Conservation (phyloP, 192 early-diverging fungal species). For the Kappamyces sp. region DNA sequence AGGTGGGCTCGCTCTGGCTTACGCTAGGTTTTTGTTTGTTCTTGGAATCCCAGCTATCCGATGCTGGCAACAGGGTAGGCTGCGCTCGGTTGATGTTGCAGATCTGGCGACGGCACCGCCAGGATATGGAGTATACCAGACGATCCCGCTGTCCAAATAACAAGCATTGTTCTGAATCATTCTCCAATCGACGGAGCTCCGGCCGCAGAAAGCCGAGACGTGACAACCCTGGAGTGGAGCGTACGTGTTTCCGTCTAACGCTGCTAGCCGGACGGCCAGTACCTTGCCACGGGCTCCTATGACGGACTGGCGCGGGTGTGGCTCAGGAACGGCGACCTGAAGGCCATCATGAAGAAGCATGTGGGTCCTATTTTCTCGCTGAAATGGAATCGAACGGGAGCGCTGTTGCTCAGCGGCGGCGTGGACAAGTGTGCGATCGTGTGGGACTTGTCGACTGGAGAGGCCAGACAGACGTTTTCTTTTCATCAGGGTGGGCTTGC, state of each 20-base stretch:
- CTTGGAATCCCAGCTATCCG: constrained; percentile 70
- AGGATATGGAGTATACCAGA: constrained; percentile 78
- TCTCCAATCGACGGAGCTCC: constrained; percentile 36
- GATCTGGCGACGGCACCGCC: constrained; percentile 74
- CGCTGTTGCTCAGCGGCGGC: constrained; percentile 65
- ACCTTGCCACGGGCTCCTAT: constrained; percentile 80
- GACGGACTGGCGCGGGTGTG: constrained; percentile 83
- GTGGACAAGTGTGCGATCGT: constrained; percentile 75
- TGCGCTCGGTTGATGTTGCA: constrained; percentile 2
- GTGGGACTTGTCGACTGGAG: constrained; percentile 76
- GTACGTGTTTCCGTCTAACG: constrained; percentile 36
- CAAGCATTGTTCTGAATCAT: constrained; percentile 41
- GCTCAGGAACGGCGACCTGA: constrained; percentile 61
- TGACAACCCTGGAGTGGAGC: constrained; percentile 83
- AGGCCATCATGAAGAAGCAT: constrained; percentile 59
- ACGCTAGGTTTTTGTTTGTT: constrained; percentile 40
- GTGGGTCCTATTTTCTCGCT: constrained; percentile 74
- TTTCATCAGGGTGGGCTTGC: constrained; percentile 45
- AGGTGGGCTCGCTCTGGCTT: constrained; percentile 41
- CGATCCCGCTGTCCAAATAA: constrained; percentile 31
- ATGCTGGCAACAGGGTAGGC: constrained; percentile 76
- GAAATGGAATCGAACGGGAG: constrained; percentile 79
- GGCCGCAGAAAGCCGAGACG: constrained; percentile 54
- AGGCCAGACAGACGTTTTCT: constrained; percentile 65
- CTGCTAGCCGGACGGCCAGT: constrained; percentile 61